A percentile compares a stretch with the other conserved stretches of the same genome.
Conservation (phyloP, 495 filamentous ascomycete genomes). For the Daldinia decipiens region DNA sequence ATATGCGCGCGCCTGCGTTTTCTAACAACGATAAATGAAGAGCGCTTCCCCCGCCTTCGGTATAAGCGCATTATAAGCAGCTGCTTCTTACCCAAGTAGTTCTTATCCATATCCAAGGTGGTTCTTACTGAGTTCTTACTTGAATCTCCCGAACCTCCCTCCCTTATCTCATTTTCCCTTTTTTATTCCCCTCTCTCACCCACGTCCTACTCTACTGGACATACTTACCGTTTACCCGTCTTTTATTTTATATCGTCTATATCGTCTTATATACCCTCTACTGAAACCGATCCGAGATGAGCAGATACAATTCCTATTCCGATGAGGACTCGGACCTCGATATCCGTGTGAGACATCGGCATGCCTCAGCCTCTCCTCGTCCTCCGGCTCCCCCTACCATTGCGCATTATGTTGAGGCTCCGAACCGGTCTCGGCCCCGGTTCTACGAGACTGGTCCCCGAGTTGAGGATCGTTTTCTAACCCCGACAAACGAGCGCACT, state of each 20-base stretch:
- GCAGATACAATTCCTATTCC: constrained; percentile 63
- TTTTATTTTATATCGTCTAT: constrained; percentile 2
- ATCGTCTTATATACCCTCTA: constrained; percentile 4
- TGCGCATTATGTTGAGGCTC: constrained; percentile 56
- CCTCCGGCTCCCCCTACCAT: constrained; percentile 42
- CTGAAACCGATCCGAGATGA: constrained; percentile 36
- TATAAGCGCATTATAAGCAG: constrained; percentile 2
- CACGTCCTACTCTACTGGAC: not conserved
- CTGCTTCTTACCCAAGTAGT: not conserved
- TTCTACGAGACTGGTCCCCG: constrained; percentile 48
- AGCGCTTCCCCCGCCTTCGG: constrained; percentile 6
- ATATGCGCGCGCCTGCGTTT: constrained; percentile 1
- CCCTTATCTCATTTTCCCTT: not conserved
- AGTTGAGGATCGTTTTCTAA: constrained; percentile 45
- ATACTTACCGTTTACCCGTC: not conserved
- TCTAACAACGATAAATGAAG: constrained; percentile 13
- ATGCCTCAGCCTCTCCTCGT: constrained; percentile 48
- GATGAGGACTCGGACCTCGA: constrained; percentile 57
- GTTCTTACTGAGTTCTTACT: constrained; percentile 4
- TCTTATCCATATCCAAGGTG: not conserved
- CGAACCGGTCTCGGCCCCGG: constrained; percentile 46
- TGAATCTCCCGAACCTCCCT: not conserved
- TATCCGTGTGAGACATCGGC: constrained; percentile 55
- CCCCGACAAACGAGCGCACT: constrained; percentile 49
- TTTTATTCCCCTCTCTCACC: not conserved